These are phyloP conservation scores for Botrytis tulipae DNA, from an alignment of 2,329 filamentous ascomycete species.

Conservation along the genomic window DNA sequence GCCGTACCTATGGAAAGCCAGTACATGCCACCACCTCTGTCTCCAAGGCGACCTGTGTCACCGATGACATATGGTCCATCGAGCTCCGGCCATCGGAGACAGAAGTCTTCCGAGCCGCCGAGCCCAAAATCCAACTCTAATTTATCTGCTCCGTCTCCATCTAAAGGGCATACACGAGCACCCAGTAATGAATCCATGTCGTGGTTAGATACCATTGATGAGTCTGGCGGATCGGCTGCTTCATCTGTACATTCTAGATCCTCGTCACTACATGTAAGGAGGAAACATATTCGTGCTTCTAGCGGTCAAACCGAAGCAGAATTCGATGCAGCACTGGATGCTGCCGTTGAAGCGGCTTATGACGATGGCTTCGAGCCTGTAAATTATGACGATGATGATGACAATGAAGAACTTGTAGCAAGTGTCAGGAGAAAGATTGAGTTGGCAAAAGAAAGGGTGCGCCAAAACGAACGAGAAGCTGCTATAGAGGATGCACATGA, in stretches of 20 bases:
- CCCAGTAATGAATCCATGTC: constrained; percentile 79
- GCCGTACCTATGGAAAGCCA: constrained; percentile 54
- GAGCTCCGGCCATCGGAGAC: constrained; percentile 39
- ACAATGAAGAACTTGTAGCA: constrained; percentile 48
- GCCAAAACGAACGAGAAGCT: constrained; percentile 70
- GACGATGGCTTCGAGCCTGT: constrained; percentile 84
- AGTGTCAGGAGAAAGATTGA: constrained; percentile 67
- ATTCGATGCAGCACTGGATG: constrained; percentile 91
- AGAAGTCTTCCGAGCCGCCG: constrained; percentile 11
- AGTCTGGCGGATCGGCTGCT: constrained; percentile 76
- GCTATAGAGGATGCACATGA: constrained; percentile 60
- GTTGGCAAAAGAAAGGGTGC: constrained; percentile 71
- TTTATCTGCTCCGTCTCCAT: constrained; percentile 34
- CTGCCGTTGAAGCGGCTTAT: constrained; percentile 93
- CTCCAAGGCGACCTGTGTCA: constrained; percentile 59
- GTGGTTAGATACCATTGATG: constrained; percentile 92
- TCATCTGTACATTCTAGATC: constrained; percentile 80
- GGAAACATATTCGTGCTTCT: constrained; percentile 65
- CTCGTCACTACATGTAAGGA: constrained; percentile 65
- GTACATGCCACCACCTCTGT: constrained; percentile 70
- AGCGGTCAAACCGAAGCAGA: constrained; percentile 81
- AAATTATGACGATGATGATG: constrained; percentile 45
- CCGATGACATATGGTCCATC: constrained; percentile 39
- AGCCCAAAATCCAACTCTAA: not conserved
- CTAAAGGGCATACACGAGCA: constrained; percentile 51